Evolutionary conservation across 177 flowering plant genomes (phyloP), one percentile per base, ranked within the genome.

Genomic region (Tripterygium wilfordii): DNA sequence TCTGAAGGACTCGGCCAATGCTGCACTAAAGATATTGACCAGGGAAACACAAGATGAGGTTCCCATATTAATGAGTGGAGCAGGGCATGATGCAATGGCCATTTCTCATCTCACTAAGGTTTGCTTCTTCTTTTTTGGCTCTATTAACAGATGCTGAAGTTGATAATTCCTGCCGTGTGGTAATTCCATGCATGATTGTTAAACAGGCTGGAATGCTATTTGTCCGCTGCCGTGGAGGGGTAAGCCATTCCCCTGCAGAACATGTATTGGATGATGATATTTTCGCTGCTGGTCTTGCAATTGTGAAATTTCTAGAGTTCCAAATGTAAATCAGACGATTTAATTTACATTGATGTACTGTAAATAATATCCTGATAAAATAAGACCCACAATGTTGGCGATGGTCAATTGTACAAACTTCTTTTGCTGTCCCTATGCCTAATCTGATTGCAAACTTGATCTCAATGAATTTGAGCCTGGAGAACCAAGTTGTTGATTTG

Each of bases 71-170:
- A 89, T 94, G 96, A 94, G 99, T 63, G 99, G 99, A 56, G 99
- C 99, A 21, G 99, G 97, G 55, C 99, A 94, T 50, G 97, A 89
- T 60, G 97, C 96, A 4, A 89, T 94, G 96, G 96, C 99, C 41
- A 84, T 94, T 80, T 70, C 97, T 53, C 99, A 81, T 71, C 61
- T 94, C 38, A 87, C 95, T 5, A 85, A 81, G 89, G 98, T 91
- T 27, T 22, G 67, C 51, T 62, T n/a, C n/a, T n/a, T n/a, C n/a
- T n/a, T n/a, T n/a, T n/a, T n/a, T n/a, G n/a, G n/a, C n/a, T n/a
- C n/a, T n/a, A n/a, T n/a, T n/a, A n/a, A n/a, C n/a, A n/a, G n/a
- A n/a, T n/a, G n/a, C n/a, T n/a, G n/a, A n/a, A n/a, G n/a, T n/a
- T n/a, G n/a, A n/a, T n/a, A n/a, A n/a, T n/a, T n/a, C n/a, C n/a